These are phyloP conservation scores for Candida pini DNA, from an alignment of 805 yeast genomes.

Conservation along the genomic window DNA sequence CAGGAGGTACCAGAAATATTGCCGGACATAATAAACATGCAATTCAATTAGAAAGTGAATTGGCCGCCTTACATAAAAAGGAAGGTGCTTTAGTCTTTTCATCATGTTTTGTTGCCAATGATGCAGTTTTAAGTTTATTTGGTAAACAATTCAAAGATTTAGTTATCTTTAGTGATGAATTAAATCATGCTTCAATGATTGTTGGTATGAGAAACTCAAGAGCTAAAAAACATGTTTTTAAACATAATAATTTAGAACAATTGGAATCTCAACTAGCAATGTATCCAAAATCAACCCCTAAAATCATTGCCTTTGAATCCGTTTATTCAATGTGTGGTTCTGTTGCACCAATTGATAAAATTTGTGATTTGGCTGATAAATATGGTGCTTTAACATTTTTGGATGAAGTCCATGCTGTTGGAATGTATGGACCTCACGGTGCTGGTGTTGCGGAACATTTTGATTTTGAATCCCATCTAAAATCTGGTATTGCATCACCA, in stretches of 20 bases:
- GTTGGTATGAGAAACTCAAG: conserved; percentile 90
- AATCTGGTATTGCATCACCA: conserved; percentile 55
- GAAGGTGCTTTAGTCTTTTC: conserved; percentile 94
- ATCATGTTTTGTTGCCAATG: conserved; percentile 96
- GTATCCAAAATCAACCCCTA: conserved; percentile 85
- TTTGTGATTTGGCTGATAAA: conserved; percentile 94
- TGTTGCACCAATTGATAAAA: conserved; percentile 85
- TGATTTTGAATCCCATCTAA: conserved; percentile 78
- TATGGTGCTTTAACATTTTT: conserved; percentile 95
- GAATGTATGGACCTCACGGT: conserved; percentile 98
- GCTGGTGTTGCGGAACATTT: conserved; percentile 99
- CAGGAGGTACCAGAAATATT: conserved; percentile 98
- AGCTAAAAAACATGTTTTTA: conserved; percentile 82
- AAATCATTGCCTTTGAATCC: conserved; percentile 93
- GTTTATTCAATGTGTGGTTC: conserved; percentile 99
- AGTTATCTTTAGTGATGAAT: conserved; percentile 87
- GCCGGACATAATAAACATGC: conserved; percentile 96
- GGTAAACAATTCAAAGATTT: conserved; percentile 88
- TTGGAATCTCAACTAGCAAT: conserved; percentile 71
- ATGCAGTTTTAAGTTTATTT: conserved; percentile 83
- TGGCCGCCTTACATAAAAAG: conserved; percentile 89
- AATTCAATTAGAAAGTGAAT: conserved; percentile 75
- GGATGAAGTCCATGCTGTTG: conserved; percentile 99
- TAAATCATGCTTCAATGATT: conserved; percentile 98
- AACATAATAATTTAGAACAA: conserved; percentile 82